These are phyloP conservation scores for Zasmidium citrigriseum DNA, from an alignment of 2,329 filamentous ascomycete genomes.

Conservation along the genomic window DNA sequence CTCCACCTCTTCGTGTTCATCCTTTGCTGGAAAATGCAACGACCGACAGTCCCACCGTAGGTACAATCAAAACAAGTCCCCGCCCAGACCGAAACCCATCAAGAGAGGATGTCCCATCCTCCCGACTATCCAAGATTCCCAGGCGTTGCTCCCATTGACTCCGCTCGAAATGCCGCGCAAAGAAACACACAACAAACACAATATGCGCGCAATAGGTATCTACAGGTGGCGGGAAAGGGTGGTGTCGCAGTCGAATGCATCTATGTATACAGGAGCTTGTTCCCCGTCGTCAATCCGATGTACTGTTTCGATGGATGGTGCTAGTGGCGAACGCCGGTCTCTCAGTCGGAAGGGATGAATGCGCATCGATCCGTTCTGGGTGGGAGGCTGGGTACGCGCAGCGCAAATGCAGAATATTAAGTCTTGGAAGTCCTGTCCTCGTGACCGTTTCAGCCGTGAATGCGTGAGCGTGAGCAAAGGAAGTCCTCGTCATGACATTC, in stretches of 20 bases:
- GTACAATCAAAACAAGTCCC: neutral
- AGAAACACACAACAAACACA: neutral
- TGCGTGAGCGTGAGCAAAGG: slow-evolving; percentile 6
- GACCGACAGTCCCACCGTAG: neutral
- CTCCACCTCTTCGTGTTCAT: neutral
- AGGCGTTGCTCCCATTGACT: neutral
- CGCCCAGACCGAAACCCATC: neutral
- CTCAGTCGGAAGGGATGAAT: no score
- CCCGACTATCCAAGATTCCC: neutral
- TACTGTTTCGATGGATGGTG: neutral
- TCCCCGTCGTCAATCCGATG: neutral
- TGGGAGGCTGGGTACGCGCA: no score
- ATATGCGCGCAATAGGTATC: neutral
- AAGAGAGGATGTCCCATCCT: neutral
- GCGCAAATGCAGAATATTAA: neutral
- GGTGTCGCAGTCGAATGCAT: neutral
- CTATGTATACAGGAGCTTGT: neutral
- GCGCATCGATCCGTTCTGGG: no score
- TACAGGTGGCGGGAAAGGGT: neutral
- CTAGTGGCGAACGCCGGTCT: neutral
- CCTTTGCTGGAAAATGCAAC: neutral
- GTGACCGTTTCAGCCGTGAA: slow-evolving; percentile 11
- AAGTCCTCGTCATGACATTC: neutral
- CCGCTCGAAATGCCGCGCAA: neutral
- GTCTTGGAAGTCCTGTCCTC: slow-evolving; percentile 6